Evolutionary conservation across 2,329 filamentous ascomycete genomes (phyloP).

Genomic region (Cercospora janseana): DNA sequence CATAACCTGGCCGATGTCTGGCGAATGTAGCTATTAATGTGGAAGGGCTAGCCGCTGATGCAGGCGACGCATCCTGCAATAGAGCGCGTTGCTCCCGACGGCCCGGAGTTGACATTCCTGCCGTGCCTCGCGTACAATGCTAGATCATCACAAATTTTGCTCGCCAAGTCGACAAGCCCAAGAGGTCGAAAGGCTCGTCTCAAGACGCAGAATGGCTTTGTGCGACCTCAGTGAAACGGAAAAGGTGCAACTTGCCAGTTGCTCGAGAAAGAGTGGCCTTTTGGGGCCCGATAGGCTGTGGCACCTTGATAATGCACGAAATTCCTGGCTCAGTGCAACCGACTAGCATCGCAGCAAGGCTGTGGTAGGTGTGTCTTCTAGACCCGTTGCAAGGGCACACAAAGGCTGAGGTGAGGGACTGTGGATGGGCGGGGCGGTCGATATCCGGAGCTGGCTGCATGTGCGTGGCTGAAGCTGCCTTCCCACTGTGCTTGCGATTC

Average conservation of each 20-base stretch:
- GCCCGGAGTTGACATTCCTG: slow-evolving; percentile 21
- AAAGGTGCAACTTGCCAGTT: neutral
- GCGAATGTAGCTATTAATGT: slow-evolving; percentile 13
- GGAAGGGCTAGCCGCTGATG: slow-evolving; percentile 3
- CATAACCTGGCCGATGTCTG: slow-evolving; percentile 39
- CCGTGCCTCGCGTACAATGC: neutral
- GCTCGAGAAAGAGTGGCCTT: neutral
- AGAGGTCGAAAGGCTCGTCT: too few species aligned
- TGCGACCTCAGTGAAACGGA: slow-evolving; percentile 8
- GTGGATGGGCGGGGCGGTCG: too few species aligned
- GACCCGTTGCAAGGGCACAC: too few species aligned
- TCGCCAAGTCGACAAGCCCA: slow-evolving; percentile 16
- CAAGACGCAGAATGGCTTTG: slow-evolving; percentile 5
- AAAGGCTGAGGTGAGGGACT: too few species aligned
- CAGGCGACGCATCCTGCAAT: slow-evolving; percentile 20
- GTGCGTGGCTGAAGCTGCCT: too few species aligned
- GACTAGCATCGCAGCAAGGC: too few species aligned
- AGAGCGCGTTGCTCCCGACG: slow-evolving; percentile 22
- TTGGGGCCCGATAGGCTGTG: too few species aligned
- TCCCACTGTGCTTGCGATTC: too few species aligned
- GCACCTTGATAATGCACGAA: too few species aligned
- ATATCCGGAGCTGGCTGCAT: too few species aligned
- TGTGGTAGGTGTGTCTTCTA: too few species aligned
- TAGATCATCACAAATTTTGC: slow-evolving; percentile 11
- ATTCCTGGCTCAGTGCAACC: too few species aligned